Conservation (phyloP, 2,329 filamentous ascomycete species). For the Neonectria coccinea region DNA sequence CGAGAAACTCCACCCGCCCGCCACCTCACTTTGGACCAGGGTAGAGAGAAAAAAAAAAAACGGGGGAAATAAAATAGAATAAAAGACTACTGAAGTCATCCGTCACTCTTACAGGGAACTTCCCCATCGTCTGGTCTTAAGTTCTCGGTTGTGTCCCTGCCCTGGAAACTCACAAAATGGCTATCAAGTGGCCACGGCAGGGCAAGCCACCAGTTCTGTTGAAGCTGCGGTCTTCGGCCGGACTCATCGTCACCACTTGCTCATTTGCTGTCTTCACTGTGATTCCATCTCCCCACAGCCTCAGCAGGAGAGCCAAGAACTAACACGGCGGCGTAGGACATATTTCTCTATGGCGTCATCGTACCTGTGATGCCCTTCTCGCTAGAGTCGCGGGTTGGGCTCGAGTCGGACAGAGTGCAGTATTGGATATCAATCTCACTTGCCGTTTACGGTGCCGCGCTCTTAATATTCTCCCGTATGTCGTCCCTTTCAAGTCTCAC, state of each 20-base stretch:
- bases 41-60: neutral
- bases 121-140: neutral
- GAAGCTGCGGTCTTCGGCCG: constrained; percentile 48
- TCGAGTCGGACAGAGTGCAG: constrained; percentile 46
- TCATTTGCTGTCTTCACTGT: constrained; percentile 53
- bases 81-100: neutral
- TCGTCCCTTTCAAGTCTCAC: constrained; percentile 1
- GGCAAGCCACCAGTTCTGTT: constrained; percentile 46
- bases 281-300: constrained; percentile 11
- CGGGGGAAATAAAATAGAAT: neutral
- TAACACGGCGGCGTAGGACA: constrained; percentile 45
- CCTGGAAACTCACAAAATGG: constrained; percentile 31
- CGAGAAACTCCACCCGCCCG: constrained; percentile 6
- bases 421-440: constrained; percentile 53
- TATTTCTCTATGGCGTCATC: constrained; percentile 52
- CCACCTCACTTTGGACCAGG: neutral
- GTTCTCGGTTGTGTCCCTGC: neutral
- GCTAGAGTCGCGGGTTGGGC: constrained; percentile 43
- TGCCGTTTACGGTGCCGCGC: constrained; percentile 49
- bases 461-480: constrained; percentile 49
- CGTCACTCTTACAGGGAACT: neutral
- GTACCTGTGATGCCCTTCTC: constrained; percentile 51
- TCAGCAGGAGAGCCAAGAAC: neutral
- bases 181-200: constrained; percentile 24
- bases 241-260: constrained; percentile 49